Base-by-base conservation (phyloP, 2,329 filamentous ascomycete genomes). In the Fusarium aywerte region DNA sequence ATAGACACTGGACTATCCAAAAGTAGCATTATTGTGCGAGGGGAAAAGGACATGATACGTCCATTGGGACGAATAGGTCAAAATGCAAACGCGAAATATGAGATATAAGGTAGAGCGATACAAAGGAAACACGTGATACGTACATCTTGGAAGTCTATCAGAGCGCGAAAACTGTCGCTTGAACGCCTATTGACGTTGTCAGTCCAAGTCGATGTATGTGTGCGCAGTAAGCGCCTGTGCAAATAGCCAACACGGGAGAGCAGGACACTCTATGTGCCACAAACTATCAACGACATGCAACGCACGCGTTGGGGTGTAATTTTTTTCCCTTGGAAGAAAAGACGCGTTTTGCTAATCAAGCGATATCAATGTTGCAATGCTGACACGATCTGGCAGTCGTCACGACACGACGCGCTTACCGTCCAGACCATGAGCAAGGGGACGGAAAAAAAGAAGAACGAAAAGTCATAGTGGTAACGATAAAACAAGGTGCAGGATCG, bases 191-290 rank as follows among this genome's bases (percentile, higher is more conserved):
- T 58, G 40, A 59, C 57, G 45, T 58, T 62, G 70, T 73, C 64
- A 73, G 70, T 61, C 63, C 62, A 55, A 62, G 61, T 65, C 43
- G 56, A 55, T 44, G 33, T 47, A 48, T 45, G 49, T 62, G 61
- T 61, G 53, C 51, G 54, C 59, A 39, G 49, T 23, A 66, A 65
- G 53, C 65, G 70, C 72, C 65, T 67, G 69, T 75, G 68, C 72
- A 72, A 73, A 67, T 73, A 69, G 65, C 47, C 58, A 60, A 59
- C 48, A 53, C 53, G 52, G 33, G 42, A 53, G 52, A 39, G 38
- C 50, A 58, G 55, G 29, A 38, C 55, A 58, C 44, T 50, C 36
- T 32, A 42, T 29, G 43, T 48, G 47, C 40, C 47, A 56, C 48
- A 44, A 58, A 48, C 48, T 49, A 54, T 56, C 33, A 35, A 31